Evolutionary conservation across 164 flowering plant genomes (phyloP).

Genomic region (Dillenia suffruticosa): DNA sequence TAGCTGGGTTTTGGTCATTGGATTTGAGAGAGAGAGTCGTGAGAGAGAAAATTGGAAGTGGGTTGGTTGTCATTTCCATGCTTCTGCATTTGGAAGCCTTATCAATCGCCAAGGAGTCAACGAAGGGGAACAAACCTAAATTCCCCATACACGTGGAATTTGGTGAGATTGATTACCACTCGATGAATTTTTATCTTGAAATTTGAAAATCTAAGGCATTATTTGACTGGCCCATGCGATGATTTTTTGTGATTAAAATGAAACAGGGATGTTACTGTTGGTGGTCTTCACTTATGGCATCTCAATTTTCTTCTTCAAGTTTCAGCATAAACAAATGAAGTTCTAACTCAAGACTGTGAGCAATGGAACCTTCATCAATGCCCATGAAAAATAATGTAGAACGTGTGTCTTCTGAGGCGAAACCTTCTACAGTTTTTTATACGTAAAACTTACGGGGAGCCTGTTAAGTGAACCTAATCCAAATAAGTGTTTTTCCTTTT

Average conservation of each 20-base stretch:
- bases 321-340: slow-evolving; percentile 33
- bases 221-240: background rate
- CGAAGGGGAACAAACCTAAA: slow-evolving; percentile 8
- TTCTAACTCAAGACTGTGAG: slow-evolving; percentile 2
- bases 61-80: slow-evolving; percentile 56
- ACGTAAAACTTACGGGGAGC: too few relatives aligned
- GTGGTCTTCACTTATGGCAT: slow-evolving; percentile 47
- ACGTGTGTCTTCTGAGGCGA: too few relatives aligned
- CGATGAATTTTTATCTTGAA: background rate
- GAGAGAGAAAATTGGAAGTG: slow-evolving; percentile 77
- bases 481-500: too few relatives aligned
- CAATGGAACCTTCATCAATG: too few relatives aligned
- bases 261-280: slow-evolving; percentile 44
- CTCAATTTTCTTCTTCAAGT: slow-evolving; percentile 38
- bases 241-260: background rate
- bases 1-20: slow-evolving; percentile 52
- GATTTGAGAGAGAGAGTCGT: slow-evolving; percentile 56
- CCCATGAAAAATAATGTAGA: too few relatives aligned
- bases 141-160: slow-evolving; percentile 16
- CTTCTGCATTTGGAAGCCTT: slow-evolving; percentile 41
- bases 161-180: slow-evolving; percentile 26
- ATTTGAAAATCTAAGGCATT: background rate
- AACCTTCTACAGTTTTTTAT: too few relatives aligned
- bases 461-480: too few relatives aligned
- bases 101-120: background rate